Evolutionary conservation across 1,139 yeast genomes (phyloP), one percentile per base, ranked within the genome.

Genomic region (Taiozyma onychis): DNA sequence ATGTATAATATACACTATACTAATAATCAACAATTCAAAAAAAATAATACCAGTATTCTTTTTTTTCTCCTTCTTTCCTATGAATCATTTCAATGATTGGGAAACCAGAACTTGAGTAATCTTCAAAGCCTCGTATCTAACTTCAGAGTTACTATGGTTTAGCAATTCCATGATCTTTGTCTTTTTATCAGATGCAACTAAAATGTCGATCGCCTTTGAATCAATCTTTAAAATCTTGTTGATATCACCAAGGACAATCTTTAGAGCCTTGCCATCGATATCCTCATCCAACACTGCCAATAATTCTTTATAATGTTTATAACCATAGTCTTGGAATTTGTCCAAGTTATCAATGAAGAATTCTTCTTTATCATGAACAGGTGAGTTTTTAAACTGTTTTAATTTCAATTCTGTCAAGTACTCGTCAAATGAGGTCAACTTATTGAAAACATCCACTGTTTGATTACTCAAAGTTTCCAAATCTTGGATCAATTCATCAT

Each of bases 31-130:
- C 26, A 24, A 24, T 16, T 24, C 26, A 5, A 30, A 39, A 46
- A 46, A 35, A 35, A 35, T 16, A 16, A 16, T 16, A 43, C 49
- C 49, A 43, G 45, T 39, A 41, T 41, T 41, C 26, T 44, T 43
- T 44, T 16, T 35, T 7, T 24, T 24, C 26, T 24, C 3, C 21
- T 11, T 44, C 21, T n/a, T n/a, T 11, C 44, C 3, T 18, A 18
- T 18, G 18, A 18, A 35, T 57, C 53, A 69, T 57, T 66, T 70
- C 52, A 69, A 67, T 21, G 85, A 75, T 60, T 88, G 91, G 8
- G 97, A 89, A 52, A 93, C 95, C 63, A 93, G 80, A 53, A 85
- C 80, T 73, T 95, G 99, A 24, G 97, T 88, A 1, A 98, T 90
- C 67, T 88, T 88, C 64, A 93, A 79, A 2, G 99, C 98, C 72